These are phyloP conservation scores for Trichosporon sp. DNA, from an alignment of 1,284 basidiomycete species.

Conservation along the genomic window DNA sequence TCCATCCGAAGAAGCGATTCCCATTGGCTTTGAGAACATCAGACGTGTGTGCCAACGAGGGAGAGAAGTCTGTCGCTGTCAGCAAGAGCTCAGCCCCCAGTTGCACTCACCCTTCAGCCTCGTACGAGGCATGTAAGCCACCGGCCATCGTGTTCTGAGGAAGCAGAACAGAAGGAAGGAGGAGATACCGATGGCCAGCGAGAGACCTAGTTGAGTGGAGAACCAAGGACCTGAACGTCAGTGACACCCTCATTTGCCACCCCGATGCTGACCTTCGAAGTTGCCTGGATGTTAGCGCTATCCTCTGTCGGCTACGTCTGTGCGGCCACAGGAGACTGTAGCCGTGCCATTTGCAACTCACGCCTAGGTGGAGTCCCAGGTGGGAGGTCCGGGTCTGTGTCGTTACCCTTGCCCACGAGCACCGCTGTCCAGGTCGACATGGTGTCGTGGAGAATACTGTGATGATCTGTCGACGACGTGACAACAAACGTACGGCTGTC, in stretches of 20 bases:
- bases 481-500: background rate
- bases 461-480: background rate
- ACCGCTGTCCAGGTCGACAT: slow-evolving; percentile 2
- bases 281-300: slow-evolving; percentile 4
- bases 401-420: slow-evolving; percentile 1
- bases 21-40: slow-evolving; percentile 24
- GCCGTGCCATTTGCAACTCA: background rate
- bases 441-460: background rate
- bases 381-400: background rate
- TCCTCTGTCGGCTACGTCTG: background rate
- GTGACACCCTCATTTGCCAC: background rate
- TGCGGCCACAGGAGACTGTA: background rate
- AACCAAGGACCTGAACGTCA: slow-evolving; percentile 51
- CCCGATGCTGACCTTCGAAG: background rate
- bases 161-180: slow-evolving; percentile 87
- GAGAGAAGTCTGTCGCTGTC: slow-evolving; percentile 37
- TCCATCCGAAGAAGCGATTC: slow-evolving; percentile 79
- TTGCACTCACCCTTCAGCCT: slow-evolving; percentile 76
- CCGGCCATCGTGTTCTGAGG: slow-evolving; percentile 76
- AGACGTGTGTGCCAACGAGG: slow-evolving; percentile 35
- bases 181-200: slow-evolving; percentile 67
- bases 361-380: background rate
- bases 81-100: background rate
- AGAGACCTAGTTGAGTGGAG: slow-evolving; percentile 79
- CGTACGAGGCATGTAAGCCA: slow-evolving; percentile 85